These are phyloP conservation scores for Fusarium coffeatum DNA, from an alignment of 2,329 filamentous ascomycete genomes.

Conservation along the genomic window DNA sequence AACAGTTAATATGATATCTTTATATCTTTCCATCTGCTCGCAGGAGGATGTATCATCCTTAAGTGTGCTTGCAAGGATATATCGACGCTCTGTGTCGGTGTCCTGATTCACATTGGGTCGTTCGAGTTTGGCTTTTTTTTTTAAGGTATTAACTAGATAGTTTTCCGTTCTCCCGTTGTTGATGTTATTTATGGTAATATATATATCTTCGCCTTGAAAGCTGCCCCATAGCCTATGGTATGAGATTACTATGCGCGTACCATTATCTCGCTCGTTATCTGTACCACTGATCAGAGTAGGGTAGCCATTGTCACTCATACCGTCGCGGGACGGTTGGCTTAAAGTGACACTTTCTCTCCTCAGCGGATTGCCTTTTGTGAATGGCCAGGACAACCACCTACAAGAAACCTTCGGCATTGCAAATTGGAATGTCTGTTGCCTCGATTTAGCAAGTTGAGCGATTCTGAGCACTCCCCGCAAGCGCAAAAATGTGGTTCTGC, in stretches of 20 bases:
- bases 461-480: neutral
- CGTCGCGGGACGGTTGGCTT: neutral
- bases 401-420: accelerated
- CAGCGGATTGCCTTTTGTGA: accelerated
- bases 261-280: too few species aligned
- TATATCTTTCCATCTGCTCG: accelerated
- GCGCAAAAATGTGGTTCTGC: neutral
- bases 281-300: too few species aligned
- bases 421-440: accelerated
- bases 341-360: neutral
- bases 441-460: neutral
- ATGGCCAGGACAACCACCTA: accelerated
- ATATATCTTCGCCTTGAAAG: too few species aligned
- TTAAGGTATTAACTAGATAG: too few species aligned
- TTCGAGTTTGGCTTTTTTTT: too few species aligned
- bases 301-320: neutral
- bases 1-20: accelerated
- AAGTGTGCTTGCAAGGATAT: too few species aligned
- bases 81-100: too few species aligned
- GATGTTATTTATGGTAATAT: too few species aligned
- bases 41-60: neutral
- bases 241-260: too few species aligned
- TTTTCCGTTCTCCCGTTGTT: too few species aligned
- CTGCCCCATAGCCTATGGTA: too few species aligned
- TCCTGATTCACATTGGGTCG: too few species aligned